Evolutionary conservation across 2,329 filamentous ascomycete species (phyloP), one percentile per base, ranked within the genome.

Genomic region (Colletotrichum tofieldiae): DNA sequence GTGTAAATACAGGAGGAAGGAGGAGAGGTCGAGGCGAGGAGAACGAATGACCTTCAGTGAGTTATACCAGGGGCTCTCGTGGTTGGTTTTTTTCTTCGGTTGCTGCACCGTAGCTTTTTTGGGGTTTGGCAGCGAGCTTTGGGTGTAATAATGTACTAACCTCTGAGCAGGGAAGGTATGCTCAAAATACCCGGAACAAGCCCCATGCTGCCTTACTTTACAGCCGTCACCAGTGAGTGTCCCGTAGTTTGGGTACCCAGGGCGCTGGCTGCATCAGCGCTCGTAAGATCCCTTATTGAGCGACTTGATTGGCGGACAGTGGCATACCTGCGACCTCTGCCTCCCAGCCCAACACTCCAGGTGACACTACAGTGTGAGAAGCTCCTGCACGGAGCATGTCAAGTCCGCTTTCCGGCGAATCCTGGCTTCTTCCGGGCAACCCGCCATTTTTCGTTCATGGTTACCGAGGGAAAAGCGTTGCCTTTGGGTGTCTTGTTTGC

Each of bases 41-140:
- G 16, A 41, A 26, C 55, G 37, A 11, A 58, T 58, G 37, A 23
- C 35, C 55, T 49, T 49, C 47, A 26, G 26, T 56, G 37, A 41
- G 37, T n/a, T 39, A 37, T 23, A 58, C 55, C 55, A 58, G 54
- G 35, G 54, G 32, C 54, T n/a, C 54, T 35, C n/a, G 54, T 56
- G 35, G 54, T 56, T 39, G 32, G 54, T 37, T 20, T 55, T 37
- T 55, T 55, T 37, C 52, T n/a, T 35, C 20, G 52, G 52, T 37
- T 55, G 26, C 8, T 45, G 49, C 6, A 52, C 49, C 20, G 16
- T 20, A 54, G 29, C 51, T 54, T 32, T 49, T 54, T 54, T 32
- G 12, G 49, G 23, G 2, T 29, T 51, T 16, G 49, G 49, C 49
- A 29, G 49, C 47, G 47, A 51, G 16, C 16, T 45, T 20, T 45